Evolutionary conservation across 129 eudicot species (phyloP), one percentile per base, ranked within the genome.

Genomic region (carrot (Daucus carota)): DNA sequence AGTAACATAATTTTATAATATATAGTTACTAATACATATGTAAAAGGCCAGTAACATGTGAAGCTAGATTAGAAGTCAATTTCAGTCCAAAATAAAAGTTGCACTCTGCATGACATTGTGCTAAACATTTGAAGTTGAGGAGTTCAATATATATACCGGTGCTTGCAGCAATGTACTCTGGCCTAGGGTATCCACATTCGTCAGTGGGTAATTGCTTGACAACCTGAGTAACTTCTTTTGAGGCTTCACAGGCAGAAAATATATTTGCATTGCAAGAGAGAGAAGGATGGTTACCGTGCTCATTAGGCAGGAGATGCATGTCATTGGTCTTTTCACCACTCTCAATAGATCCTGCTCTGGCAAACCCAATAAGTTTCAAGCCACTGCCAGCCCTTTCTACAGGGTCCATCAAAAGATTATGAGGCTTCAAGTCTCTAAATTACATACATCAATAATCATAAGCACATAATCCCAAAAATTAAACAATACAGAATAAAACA

Each of bases 321-420:
- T 85, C 83, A 85, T 88, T 86, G 44, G 80, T 87, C 79, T 90
- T 92, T 40, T 89, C 97, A 24, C 96, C 98, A 81, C 97, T 93
- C 72, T 90, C 98, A 82, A 88, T 81, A 52, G 91, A 90, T 73
- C 87, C 98, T 14, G 81, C 97, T 83, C 88, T 90, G n/a, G 89
- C 77, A 9, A 92, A 88, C 80, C 93, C 97, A 79, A 86, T 68
- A 74, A 93, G 47, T 78, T 90, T 93, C 22, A 95, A 88, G 57
- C 92, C 96, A 72, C 98, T 93, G 84, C 88, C 97, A 10, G 90
- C 91, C 89, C 91, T 87, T 54, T 84, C 92, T 16, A 86, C 82
- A 11, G 96, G 87, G 54, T 94, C 96, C 99, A 94, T 89, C 88
- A 94, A 81, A 26, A 94, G 97, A 86, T 94, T 94, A 83, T 91